Evolutionary conservation across 441 rosid genomes (phyloP).

Genomic region (Jatropha podagrica): DNA sequence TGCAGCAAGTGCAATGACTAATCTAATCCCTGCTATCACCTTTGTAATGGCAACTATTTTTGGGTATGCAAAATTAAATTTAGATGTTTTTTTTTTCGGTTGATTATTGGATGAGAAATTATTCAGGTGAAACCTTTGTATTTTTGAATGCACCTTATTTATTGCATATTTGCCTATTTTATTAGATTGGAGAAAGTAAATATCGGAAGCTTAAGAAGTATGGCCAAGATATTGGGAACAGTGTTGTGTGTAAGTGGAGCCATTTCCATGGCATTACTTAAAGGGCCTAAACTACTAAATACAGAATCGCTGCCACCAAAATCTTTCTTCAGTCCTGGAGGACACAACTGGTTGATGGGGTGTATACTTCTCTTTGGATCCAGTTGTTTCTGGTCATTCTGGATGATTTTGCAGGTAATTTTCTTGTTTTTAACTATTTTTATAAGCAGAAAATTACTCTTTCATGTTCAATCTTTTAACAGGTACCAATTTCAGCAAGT

Average conservation of each 20-base stretch:
- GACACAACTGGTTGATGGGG: slow-evolving; percentile 54
- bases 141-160: not conserved
- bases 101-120: slow-evolving; percentile 36
- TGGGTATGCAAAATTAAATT: slow-evolving; percentile 31
- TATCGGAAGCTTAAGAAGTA: slow-evolving; percentile 42
- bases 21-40: not conserved
- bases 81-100: not conserved
- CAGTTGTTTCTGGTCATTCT: slow-evolving; percentile 60
- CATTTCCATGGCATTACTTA: slow-evolving; percentile 63
- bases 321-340: slow-evolving; percentile 23
- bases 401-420: slow-evolving; percentile 43
- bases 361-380: slow-evolving; percentile 51
- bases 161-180: not conserved
- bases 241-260: slow-evolving; percentile 65
- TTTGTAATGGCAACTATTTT: slow-evolving; percentile 25
- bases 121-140: not conserved
- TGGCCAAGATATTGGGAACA: slow-evolving; percentile 54
- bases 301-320: not conserved
- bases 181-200: slow-evolving; percentile 45
- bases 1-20: slow-evolving; percentile 2
- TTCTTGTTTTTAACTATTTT: not conserved
- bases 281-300: slow-evolving; percentile 65
- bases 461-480: not conserved
- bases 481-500: slow-evolving; percentile 53
- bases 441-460: not conserved